Conservation (phyloP, 495 filamentous ascomycete species). For the Cenococcum geophilum region DNA sequence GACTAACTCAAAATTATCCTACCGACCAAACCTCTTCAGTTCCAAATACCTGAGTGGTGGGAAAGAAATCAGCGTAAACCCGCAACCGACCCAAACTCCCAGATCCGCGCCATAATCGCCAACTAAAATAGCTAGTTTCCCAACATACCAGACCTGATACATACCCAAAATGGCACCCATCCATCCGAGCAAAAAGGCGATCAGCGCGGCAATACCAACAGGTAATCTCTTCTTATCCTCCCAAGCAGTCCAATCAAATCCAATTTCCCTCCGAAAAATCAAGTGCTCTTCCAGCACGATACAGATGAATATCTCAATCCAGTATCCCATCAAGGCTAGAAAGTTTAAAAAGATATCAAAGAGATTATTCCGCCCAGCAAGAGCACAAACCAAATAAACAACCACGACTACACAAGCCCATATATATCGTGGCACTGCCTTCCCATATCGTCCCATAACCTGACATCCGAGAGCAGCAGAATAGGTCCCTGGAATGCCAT, state of each 20-base stretch:
- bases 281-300: constrained; percentile 52
- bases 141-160: constrained; percentile 62
- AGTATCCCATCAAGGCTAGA: constrained; percentile 68
- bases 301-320: constrained; percentile 48
- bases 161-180: constrained; percentile 62
- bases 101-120: constrained; percentile 23
- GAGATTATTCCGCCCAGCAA: constrained; percentile 56
- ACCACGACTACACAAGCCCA: constrained; percentile 58
- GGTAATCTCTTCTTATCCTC: constrained; percentile 54
- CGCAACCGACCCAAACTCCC: neutral
- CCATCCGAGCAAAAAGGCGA: constrained; percentile 64
- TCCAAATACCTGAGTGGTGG: neutral
- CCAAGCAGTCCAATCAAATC: constrained; percentile 59
- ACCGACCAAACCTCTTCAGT: too few relatives aligned
- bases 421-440: constrained; percentile 47
- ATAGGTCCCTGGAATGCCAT: constrained; percentile 29
- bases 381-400: constrained; percentile 57
- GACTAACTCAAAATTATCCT: neutral
- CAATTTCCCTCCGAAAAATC: constrained; percentile 48
- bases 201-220: constrained; percentile 55
- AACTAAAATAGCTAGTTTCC: constrained; percentile 52
- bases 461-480: constrained; percentile 26
- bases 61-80: neutral
- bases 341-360: constrained; percentile 66
- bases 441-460: constrained; percentile 17